phyloP scores from a whole-genome alignment of 1,139 yeast genomes.

The Candida labiduridarum region DNA sequence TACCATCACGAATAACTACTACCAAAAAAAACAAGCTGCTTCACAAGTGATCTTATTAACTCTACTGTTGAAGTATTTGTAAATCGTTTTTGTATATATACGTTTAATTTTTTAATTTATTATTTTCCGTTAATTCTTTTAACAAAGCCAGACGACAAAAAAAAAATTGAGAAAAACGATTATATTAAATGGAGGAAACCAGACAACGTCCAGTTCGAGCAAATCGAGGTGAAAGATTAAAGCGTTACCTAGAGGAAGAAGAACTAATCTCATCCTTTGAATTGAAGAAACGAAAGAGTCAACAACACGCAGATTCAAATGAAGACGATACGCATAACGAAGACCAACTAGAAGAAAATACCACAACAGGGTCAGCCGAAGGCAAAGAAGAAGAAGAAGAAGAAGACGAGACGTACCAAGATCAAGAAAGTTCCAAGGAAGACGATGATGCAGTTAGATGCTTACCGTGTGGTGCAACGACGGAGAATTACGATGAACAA shows the following conservation, averaged over 20 bases:
- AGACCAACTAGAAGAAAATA: background rate
- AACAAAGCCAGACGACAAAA: background rate
- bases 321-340: background rate
- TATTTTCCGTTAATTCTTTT: background rate
- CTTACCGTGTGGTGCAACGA: constrained; percentile 64
- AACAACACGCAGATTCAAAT: background rate
- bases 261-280: background rate
- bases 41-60: background rate
- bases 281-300: background rate
- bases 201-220: constrained; percentile 5
- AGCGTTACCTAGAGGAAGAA: constrained; percentile 3
- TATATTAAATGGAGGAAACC: background rate
- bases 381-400: constrained; percentile 7
- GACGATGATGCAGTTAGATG: constrained; percentile 58
- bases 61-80: background rate
- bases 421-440: constrained; percentile 11
- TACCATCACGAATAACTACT: background rate
- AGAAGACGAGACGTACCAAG: constrained; percentile 8
- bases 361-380: background rate
- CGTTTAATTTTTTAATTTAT: background rate
- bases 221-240: constrained; percentile 2
- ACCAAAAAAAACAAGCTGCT: background rate
- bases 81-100: background rate
- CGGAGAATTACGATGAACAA: constrained; percentile 61
- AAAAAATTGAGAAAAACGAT: background rate